These are phyloP conservation scores for Scedosporium dehoogii DNA, from an alignment of 2,329 filamentous ascomycete species.

Conservation along the genomic window DNA sequence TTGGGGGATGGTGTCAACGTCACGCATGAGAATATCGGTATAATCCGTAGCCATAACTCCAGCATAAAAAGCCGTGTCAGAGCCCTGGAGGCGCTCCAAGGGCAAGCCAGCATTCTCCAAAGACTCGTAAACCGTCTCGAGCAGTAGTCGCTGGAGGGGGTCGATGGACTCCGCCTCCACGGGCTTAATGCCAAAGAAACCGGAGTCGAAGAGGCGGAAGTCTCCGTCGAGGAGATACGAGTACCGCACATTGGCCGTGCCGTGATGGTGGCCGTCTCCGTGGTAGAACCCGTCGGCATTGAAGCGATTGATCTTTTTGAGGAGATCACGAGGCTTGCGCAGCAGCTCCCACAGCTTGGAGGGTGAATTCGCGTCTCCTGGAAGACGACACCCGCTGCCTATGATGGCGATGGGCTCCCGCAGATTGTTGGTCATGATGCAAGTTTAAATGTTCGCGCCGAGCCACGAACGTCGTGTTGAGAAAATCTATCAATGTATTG, in stretches of 20 bases:
- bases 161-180: slow-evolving; percentile 16
- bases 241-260: slow-evolving; percentile 1
- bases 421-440: no score
- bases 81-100: slow-evolving; percentile 13
- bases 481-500: no score
- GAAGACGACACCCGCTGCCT: slow-evolving; percentile 37
- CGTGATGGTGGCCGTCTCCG: slow-evolving; percentile 10
- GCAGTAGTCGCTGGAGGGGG: slow-evolving; percentile 17
- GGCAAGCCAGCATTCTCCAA: slow-evolving; percentile 22
- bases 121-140: slow-evolving; percentile 18
- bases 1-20: slow-evolving; percentile 21
- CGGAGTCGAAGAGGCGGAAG: slow-evolving; percentile 15
- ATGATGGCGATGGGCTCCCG: slow-evolving; percentile 15
- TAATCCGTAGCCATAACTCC: slow-evolving; percentile 16
- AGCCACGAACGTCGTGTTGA: no score
- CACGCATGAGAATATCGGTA: slow-evolving; percentile 13
- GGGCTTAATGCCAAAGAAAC: slow-evolving; percentile 15
- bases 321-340: slow-evolving; percentile 20
- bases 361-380: slow-evolving; percentile 29
- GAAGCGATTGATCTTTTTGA: slow-evolving; percentile 27
- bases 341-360: slow-evolving; percentile 33
- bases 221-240: slow-evolving; percentile 17
- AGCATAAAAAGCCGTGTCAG: slow-evolving; percentile 19
- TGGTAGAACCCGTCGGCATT: slow-evolving; percentile 29
- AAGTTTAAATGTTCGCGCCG: no score